Evolutionary conservation across 495 filamentous ascomycete species (phyloP), one percentile per base, ranked within the genome.

Genomic region (Aspergillus ostianus): DNA sequence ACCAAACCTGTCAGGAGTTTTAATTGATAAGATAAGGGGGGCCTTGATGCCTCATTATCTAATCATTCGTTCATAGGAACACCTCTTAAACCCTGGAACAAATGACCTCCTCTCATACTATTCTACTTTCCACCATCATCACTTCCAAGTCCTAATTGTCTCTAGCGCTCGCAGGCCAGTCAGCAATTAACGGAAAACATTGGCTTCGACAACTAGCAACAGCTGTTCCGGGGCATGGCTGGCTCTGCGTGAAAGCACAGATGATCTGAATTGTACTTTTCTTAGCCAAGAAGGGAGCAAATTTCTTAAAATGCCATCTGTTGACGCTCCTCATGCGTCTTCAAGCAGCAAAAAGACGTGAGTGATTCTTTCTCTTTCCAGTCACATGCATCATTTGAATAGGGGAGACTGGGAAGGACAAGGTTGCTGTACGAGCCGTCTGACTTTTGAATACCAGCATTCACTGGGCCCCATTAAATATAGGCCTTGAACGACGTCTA

Each of bases 381-480:
- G 3, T 15, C 10, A 5, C 9, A 15, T 10, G 10, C 29, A 32
- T 32, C 8, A 7, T 7, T 32, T 10, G 10, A 32, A 32, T 8
- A 10, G 7, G 29, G 29, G 36, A 41, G 12, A 41, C 10, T 1
- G 3, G 20, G 18, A 44, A 27, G 17, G 13, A 46, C 7, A 19
- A 7, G 45, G 20, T 27, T 57, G 32, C 8, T 53, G 26, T 13
- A 17, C 17, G 20, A 6, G 13, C 17, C 48, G 8, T 51, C 60
- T 65, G 58, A 61, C 48, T 45, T 30, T 32, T 4, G 7, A 7
- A 51, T 26, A 45, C 44, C 63, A 88, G 86, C 26, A 85, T 97
- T 64, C 85, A 87, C 56, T 97, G 90, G 79, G 94, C 94, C 18
- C 94, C 94, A 18, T 77, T 93, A 60, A 92, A 92, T 66, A 82